phyloP scores from a whole-genome alignment of 768 basidiomycete genomes.

The Gautieria morchelliformis region DNA sequence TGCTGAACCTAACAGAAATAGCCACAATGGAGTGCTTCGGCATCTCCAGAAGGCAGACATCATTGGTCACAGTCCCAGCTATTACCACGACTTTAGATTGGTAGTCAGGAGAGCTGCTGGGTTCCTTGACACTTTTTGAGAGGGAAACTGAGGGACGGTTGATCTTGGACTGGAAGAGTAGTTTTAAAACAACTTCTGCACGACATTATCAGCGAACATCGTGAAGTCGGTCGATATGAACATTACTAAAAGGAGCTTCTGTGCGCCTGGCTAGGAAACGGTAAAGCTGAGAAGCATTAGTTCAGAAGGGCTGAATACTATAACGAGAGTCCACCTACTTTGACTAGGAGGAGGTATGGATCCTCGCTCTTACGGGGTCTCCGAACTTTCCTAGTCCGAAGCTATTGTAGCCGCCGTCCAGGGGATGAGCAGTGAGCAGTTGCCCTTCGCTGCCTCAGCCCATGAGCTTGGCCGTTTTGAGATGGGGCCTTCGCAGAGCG shows the following conservation, averaged over 20 bases:
- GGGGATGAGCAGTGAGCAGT: too few relatives aligned
- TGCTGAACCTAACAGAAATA: too few relatives aligned
- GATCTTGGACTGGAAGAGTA: constrained; percentile 93
- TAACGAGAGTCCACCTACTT: constrained; percentile 42
- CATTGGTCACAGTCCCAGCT: constrained; percentile 92
- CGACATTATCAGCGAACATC: constrained; percentile 15
- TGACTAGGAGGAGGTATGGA: constrained; percentile 96
- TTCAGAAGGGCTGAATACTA: constrained; percentile 7
- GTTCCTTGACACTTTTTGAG: constrained; percentile 84
- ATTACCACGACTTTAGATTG: constrained; percentile 79
- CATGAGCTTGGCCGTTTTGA: too few relatives aligned
- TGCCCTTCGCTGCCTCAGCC: too few relatives aligned
- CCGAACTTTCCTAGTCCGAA: too few relatives aligned
- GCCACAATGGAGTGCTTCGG: constrained; percentile 90
- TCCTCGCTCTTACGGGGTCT: constrained; percentile 99
- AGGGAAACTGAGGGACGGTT: constrained; percentile 96
- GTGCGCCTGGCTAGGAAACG: constrained; percentile 98
- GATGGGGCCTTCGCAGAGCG: background rate
- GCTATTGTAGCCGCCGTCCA: too few relatives aligned
- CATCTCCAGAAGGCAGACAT: constrained; percentile 73
- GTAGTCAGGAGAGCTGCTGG: constrained; percentile 50
- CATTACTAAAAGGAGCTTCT: constrained; percentile 94
- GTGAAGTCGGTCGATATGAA: constrained; percentile 18
- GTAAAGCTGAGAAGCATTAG: constrained; percentile 60
- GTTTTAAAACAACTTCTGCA: constrained; percentile 78